phyloP scores from a whole-genome alignment of 2,329 filamentous ascomycete genomes.

The Fusarium lateritium region DNA sequence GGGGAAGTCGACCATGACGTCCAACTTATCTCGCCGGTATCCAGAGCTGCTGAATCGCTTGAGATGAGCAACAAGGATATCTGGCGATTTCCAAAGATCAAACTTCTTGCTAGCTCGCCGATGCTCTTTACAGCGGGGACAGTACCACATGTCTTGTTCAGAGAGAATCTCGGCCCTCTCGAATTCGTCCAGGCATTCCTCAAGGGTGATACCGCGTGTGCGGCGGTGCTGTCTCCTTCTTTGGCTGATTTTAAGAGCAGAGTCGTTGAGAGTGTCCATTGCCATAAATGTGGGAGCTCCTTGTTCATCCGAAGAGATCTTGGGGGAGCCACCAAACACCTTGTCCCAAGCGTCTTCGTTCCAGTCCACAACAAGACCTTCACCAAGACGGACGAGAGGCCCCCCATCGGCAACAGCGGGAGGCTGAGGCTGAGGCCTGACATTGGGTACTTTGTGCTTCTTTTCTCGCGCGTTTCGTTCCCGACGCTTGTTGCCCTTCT shows the following conservation, averaged over 20 bases:
- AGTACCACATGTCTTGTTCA: slow-evolving; percentile 98
- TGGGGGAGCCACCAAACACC: slow-evolving; percentile 72
- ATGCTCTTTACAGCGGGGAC: slow-evolving; percentile 94
- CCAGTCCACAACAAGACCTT: slow-evolving; percentile 93
- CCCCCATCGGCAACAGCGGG: slow-evolving; percentile 63
- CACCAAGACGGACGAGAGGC: slow-evolving; percentile 82
- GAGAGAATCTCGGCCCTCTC: slow-evolving; percentile 94
- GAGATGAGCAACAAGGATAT: slow-evolving; percentile 94
- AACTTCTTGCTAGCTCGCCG: slow-evolving; percentile 95
- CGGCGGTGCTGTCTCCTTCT: slow-evolving; percentile 70
- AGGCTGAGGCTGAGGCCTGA: slow-evolving; percentile 56
- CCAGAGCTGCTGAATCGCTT: slow-evolving; percentile 94
- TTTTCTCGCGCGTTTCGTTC: slow-evolving; percentile 61
- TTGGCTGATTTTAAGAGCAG: slow-evolving; percentile 76
- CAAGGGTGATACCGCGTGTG: slow-evolving; percentile 80
- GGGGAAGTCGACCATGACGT: slow-evolving; percentile 92
- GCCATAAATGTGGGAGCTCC: slow-evolving; percentile 72
- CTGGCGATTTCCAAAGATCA: slow-evolving; percentile 95
- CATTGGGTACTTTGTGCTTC: slow-evolving; percentile 52
- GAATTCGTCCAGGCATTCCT: slow-evolving; percentile 95
- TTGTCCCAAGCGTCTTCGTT: slow-evolving; percentile 76
- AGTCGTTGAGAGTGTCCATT: slow-evolving; percentile 69
- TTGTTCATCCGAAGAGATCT: slow-evolving; percentile 60
- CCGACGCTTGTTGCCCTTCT: slow-evolving; percentile 64
- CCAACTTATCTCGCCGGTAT: slow-evolving; percentile 89